Conservation (phyloP, 768 basidiomycete species). For the Leccinum subgranulosum region DNA sequence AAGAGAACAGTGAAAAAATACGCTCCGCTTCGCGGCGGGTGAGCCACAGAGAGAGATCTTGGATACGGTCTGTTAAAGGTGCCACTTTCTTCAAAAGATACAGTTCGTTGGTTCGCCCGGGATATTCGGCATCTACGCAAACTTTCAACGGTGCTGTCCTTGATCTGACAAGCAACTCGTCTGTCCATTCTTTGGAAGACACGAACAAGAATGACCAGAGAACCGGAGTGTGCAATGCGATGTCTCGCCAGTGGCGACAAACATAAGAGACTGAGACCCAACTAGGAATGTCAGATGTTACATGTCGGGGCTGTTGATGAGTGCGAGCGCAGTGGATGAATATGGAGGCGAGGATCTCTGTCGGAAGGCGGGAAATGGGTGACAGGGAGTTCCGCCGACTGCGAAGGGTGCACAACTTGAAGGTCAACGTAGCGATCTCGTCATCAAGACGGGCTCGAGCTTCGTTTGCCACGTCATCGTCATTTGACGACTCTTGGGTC, state of each 20-base stretch:
- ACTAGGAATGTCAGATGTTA: slow-evolving; percentile 5
- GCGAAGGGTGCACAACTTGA: slow-evolving; percentile 15
- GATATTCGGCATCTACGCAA: slow-evolving; percentile 27
- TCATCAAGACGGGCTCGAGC: slow-evolving; percentile 16
- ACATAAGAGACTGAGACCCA: slow-evolving; percentile 26
- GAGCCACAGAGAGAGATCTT: slow-evolving; percentile 29
- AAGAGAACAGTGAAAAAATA: slow-evolving; percentile 23
- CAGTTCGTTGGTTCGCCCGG: slow-evolving; percentile 21
- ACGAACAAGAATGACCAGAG: slow-evolving; percentile 41
- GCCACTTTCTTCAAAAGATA: slow-evolving; percentile 32
- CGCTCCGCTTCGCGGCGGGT: slow-evolving; percentile 18
- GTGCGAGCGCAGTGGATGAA: slow-evolving; percentile 14
- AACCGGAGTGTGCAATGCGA: slow-evolving; percentile 38
- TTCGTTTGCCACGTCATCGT: neutral
- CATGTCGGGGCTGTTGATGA: neutral
- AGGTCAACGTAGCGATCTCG: slow-evolving; percentile 11
- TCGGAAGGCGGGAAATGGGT: slow-evolving; percentile 18
- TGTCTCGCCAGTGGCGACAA: slow-evolving; percentile 40
- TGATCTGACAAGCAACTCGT: slow-evolving; percentile 44
- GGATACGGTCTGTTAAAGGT: slow-evolving; percentile 33
- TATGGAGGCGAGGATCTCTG: slow-evolving; percentile 21
- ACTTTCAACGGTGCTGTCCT: slow-evolving; percentile 35
- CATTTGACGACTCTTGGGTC: neutral
- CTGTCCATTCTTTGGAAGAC: slow-evolving; percentile 33
- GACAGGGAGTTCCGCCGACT: slow-evolving; percentile 16